Conservation (phyloP, 2,329 filamentous ascomycete genomes). For the Tolypocladium endophyticum region DNA sequence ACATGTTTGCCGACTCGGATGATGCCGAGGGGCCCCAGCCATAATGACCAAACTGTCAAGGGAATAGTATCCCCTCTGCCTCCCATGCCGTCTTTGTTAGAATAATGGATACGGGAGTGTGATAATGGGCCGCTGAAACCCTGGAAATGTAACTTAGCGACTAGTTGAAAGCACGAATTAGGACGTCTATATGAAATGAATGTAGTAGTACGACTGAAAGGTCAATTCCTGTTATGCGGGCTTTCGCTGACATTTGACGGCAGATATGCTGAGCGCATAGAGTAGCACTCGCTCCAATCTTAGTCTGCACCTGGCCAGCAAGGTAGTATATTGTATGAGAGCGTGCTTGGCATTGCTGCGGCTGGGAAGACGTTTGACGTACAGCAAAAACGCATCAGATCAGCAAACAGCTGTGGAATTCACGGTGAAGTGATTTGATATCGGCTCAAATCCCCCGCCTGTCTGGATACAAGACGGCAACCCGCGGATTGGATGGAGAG, state of each 20-base stretch:
- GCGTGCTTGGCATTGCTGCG: neutral
- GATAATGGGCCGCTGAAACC: neutral
- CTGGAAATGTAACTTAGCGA: neutral
- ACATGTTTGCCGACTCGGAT: slow-evolving; percentile 80
- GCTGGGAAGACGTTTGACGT: neutral
- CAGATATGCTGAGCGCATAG: neutral
- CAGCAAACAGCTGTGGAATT: neutral
- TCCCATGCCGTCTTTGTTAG: neutral
- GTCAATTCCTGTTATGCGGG: neutral
- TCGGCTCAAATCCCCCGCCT: neutral
- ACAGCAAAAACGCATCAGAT: neutral
- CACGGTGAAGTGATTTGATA: neutral
- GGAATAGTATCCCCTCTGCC: too few relatives aligned
- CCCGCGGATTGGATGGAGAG: neutral
- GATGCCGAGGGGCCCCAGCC: slow-evolving; percentile 15
- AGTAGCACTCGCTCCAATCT: neutral
- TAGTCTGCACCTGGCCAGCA: neutral
- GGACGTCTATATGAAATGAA: neutral
- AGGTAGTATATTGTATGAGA: neutral
- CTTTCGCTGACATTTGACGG: neutral
- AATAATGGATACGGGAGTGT: neutral
- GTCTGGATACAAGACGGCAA: neutral
- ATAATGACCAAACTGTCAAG: neutral
- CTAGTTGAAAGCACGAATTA: neutral
- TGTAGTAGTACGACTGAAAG: neutral